Evolutionary conservation across 75 land plant species (phyloP).

Genomic region (Adiantum capillusveneris): DNA sequence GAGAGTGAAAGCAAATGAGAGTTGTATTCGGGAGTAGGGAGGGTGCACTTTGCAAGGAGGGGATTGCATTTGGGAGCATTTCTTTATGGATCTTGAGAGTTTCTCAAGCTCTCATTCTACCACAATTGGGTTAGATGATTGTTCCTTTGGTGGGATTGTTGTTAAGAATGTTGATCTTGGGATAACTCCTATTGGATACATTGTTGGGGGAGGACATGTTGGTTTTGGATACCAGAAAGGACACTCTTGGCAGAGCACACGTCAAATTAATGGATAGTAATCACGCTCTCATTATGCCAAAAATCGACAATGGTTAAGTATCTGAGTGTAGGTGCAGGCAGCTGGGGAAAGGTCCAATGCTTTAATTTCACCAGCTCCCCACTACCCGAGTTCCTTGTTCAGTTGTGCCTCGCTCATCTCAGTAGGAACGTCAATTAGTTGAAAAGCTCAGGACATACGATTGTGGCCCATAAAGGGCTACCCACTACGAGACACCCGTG

Average conservation of each 20-base stretch:
- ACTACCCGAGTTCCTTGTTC: constrained; percentile 14
- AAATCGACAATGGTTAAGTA: too few relatives aligned
- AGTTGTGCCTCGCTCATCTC: constrained; percentile 15
- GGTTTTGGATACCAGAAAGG: constrained; percentile 53
- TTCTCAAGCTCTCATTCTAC: too few relatives aligned
- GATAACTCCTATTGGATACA: constrained; percentile 35
- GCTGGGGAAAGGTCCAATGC: constrained; percentile 13
- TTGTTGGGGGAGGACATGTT: constrained; percentile 71
- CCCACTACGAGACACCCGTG: too few relatives aligned
- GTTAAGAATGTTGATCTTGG: neutral
- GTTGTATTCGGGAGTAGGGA: too few relatives aligned
- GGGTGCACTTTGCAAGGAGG: too few relatives aligned
- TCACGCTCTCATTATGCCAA: constrained; percentile 34
- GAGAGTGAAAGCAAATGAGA: too few relatives aligned
- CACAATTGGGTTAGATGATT: too few relatives aligned
- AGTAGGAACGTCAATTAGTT: constrained; percentile 16
- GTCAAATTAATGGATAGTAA: constrained; percentile 83
- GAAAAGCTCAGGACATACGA: constrained; percentile 24
- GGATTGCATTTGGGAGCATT: too few relatives aligned
- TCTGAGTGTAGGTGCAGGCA: too few relatives aligned
- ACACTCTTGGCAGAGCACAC: constrained; percentile 59
- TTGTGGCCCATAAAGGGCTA: constrained; percentile 12
- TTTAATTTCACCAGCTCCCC: constrained; percentile 28
- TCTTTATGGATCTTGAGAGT: too few relatives aligned
- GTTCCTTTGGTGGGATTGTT: too few relatives aligned